phyloP scores from a whole-genome alignment of 208 protist species.

The Angomonas deanei region DNA sequence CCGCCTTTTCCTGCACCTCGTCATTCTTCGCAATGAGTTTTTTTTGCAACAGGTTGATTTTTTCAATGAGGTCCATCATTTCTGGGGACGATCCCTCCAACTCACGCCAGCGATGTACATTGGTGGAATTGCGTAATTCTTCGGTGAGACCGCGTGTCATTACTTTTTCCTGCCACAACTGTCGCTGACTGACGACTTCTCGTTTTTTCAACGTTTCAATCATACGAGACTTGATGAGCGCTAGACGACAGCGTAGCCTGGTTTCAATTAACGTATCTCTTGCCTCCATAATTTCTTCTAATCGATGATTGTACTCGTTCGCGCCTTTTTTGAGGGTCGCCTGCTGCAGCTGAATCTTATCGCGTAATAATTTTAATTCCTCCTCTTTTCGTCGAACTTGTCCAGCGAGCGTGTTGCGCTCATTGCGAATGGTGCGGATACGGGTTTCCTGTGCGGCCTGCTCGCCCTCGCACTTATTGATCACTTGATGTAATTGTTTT shows the following conservation, averaged over 20 bases:
- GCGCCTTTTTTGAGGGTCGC: conserved; percentile 93
- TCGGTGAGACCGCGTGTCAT: conserved; percentile 93
- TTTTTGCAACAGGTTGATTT: conserved; percentile 97
- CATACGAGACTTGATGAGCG: conserved; percentile 69
- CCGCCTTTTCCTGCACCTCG: conserved; percentile 87
- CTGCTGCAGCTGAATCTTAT: conserved; percentile 97
- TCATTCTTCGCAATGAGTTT: conserved; percentile 95
- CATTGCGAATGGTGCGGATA: conserved; percentile 90
- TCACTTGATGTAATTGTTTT: conserved; percentile 91
- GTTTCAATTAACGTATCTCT: conserved; percentile 90
- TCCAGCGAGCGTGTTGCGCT: conserved; percentile 95
- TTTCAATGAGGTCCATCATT: conserved; percentile 94
- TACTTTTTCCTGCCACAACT: conserved; percentile 88
- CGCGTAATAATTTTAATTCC: conserved; percentile 95
- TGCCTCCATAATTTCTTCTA: conserved; percentile 86
- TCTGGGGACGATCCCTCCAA: conserved; percentile 95
- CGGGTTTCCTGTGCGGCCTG: conserved; percentile 87
- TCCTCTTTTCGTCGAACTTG: conserved; percentile 97
- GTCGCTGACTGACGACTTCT: conserved; percentile 80
- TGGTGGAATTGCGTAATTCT: conserved; percentile 96
- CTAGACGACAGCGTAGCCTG: conserved; percentile 85
- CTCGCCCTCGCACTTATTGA: conserved; percentile 92
- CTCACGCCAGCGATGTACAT: conserved; percentile 97
- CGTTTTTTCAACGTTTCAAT: conserved; percentile 87
- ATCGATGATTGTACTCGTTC: conserved; percentile 87